Conservation (phyloP, 1,139 yeast species). For the Nakaseomyces nivariensis region DNA sequence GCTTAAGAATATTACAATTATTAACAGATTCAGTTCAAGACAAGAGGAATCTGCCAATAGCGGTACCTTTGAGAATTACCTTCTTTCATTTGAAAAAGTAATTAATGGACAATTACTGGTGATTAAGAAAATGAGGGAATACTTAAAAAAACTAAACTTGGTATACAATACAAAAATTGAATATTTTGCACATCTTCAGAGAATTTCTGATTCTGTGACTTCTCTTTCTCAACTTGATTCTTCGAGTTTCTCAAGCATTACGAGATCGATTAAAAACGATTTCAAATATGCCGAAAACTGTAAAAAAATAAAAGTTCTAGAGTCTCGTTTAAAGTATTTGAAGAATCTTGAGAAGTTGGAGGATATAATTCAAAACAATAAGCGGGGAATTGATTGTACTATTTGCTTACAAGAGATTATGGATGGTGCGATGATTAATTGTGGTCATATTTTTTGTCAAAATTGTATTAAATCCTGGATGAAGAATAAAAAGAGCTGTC, state of each 20-base stretch:
- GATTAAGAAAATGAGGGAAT: constrained; percentile 24
- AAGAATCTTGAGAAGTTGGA: constrained; percentile 36
- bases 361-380: constrained; percentile 18
- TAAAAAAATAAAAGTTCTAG: constrained; percentile 32
- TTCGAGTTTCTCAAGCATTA: constrained; percentile 14
- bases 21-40: constrained; percentile 9
- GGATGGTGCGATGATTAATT: constrained; percentile 68
- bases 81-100: constrained; percentile 17
- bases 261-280: constrained; percentile 21
- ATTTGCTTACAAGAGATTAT: constrained; percentile 66
- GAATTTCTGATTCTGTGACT: constrained; percentile 66
- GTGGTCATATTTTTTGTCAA: constrained; percentile 85
- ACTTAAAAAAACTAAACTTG: constrained; percentile 46
- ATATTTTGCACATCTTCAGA: constrained; percentile 77
- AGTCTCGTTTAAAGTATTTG: constrained; percentile 54
- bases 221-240: constrained; percentile 22
- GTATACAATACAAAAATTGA: constrained; percentile 70
- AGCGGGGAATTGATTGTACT: constrained; percentile 40
- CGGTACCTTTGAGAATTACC: constrained; percentile 17
- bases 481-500: constrained; percentile 47
- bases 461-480: constrained; percentile 73
- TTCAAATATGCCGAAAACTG: constrained; percentile 11
- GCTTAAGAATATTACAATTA: constrained; percentile 20
- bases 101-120: constrained; percentile 12
- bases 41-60: neutral